Conservation (phyloP, 352 stramenopile species). For the Globisporangium perplexum region DNA sequence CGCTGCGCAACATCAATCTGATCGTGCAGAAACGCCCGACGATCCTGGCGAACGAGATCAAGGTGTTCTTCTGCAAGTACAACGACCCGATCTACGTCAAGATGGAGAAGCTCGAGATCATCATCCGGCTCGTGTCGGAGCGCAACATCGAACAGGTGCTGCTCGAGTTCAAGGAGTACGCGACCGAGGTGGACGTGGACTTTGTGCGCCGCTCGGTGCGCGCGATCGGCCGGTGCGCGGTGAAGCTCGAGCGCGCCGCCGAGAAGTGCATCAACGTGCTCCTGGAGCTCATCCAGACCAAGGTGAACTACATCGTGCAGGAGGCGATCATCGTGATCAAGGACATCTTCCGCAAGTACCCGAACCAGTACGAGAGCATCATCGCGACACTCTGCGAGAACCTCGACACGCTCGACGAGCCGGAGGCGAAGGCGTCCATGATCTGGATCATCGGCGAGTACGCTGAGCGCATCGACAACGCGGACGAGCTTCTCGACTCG, state of each 20-base stretch:
- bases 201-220: conserved; percentile 97
- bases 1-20: conserved; percentile 98
- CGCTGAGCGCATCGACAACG: conserved; percentile 99
- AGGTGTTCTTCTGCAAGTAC: conserved; percentile 99
- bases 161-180: conserved; percentile 99
- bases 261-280: conserved; percentile 99
- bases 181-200: conserved; percentile 98
- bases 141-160: conserved; percentile 98
- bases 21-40: conserved; percentile 97
- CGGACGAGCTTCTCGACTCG: conserved; percentile 97
- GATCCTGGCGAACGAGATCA: conserved; percentile 95
- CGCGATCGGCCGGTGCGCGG: conserved; percentile 96
- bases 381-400: conserved; percentile 99
- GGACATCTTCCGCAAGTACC: conserved; percentile 99
- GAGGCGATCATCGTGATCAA: conserved; percentile 99
- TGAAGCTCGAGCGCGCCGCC: conserved; percentile 97
- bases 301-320: conserved; percentile 99
- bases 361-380: conserved; percentile 99
- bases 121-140: conserved; percentile 97
- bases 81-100: conserved; percentile 97
- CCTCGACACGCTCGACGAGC: conserved; percentile 98
- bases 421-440: conserved; percentile 98
- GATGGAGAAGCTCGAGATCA: conserved; percentile 99
- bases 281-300: conserved; percentile 98
- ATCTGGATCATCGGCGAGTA: conserved; percentile 99